Percentiles rank a stretch among this genome's conserved stretches.
Evolutionary conservation across 331 rosid species (phyloP).

Genomic region (Acacia pycnantha): DNA sequence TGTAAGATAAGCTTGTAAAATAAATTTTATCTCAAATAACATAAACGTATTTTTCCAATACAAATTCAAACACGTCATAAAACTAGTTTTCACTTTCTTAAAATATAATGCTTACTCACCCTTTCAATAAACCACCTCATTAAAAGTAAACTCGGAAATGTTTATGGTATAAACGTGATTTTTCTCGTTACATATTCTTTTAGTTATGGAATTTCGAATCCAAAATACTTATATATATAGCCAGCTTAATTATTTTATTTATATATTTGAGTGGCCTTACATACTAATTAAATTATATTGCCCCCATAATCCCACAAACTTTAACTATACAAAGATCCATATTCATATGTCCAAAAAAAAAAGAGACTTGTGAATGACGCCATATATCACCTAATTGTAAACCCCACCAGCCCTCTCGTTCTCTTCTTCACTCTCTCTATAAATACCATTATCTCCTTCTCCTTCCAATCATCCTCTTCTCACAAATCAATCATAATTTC

Average conservation of each 20-base stretch:
- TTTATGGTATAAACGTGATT: neutral
- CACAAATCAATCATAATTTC: neutral
- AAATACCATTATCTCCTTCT: constrained; percentile 32
- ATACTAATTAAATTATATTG: neutral
- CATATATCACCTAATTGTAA: constrained; percentile 19
- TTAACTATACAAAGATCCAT: neutral
- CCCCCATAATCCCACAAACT: neutral
- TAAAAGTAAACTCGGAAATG: neutral
- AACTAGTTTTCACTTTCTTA: neutral
- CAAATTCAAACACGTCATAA: too few relatives aligned
- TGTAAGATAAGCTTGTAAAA: fast-evolving
- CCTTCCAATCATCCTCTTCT: constrained; percentile 19
- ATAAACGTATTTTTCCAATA: too few relatives aligned
- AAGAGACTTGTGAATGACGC: constrained; percentile 29
- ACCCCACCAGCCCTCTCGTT: neutral
- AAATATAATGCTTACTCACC: neutral
- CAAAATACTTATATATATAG: too few relatives aligned
- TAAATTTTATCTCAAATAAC: too few relatives aligned
- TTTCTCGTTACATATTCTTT: neutral
- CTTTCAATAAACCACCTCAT: neutral
- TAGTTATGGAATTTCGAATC: too few relatives aligned
- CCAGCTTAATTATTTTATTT: neutral
- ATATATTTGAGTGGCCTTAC: too few relatives aligned
- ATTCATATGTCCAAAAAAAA: neutral
- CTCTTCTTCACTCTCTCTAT: constrained; percentile 28